Evolutionary conservation across 2,329 filamentous ascomycete genomes (phyloP).

Genomic region (Penicillium concentricum): DNA sequence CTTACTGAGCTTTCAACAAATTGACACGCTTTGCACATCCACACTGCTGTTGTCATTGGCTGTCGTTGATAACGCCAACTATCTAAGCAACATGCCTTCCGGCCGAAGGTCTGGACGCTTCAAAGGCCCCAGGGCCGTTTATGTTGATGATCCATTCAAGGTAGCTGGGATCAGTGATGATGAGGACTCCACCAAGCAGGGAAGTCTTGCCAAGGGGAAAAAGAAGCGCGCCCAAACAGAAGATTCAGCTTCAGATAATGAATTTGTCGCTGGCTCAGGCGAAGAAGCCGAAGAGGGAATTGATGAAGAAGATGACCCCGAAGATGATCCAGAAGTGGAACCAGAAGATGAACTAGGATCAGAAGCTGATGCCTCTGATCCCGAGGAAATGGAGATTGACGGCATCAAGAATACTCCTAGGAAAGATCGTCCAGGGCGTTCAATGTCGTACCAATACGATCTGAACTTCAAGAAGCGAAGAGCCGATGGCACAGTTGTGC

Average conservation of each 20-base stretch:
- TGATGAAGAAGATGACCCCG: slow-evolving; percentile 19
- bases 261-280: slow-evolving; percentile 29
- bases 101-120: slow-evolving; percentile 37
- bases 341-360: slow-evolving; percentile 18
- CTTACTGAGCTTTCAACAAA: background rate
- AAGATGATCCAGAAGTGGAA: slow-evolving; percentile 22
- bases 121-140: slow-evolving; percentile 31
- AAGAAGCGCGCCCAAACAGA: slow-evolving; percentile 14
- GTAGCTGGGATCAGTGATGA: slow-evolving; percentile 33
- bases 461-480: slow-evolving; percentile 13
- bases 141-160: slow-evolving; percentile 38
- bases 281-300: slow-evolving; percentile 19
- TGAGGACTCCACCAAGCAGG: slow-evolving; percentile 21
- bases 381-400: slow-evolving; percentile 19
- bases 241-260: slow-evolving; percentile 35
- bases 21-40: background rate
- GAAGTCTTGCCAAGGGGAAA: slow-evolving; percentile 12
- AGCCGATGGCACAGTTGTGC: slow-evolving; percentile 19
- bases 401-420: background rate
- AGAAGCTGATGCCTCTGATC: slow-evolving; percentile 18
- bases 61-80: background rate
- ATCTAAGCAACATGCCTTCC: slow-evolving; percentile 22
- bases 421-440: slow-evolving; percentile 5
- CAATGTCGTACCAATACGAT: slow-evolving; percentile 1
- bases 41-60: background rate